Percentiles rank a stretch among this genome's conserved stretches.
phyloP scores from a whole-genome alignment of 192 early-diverging fungal genomes.

The Umbelopsis vinacea region DNA sequence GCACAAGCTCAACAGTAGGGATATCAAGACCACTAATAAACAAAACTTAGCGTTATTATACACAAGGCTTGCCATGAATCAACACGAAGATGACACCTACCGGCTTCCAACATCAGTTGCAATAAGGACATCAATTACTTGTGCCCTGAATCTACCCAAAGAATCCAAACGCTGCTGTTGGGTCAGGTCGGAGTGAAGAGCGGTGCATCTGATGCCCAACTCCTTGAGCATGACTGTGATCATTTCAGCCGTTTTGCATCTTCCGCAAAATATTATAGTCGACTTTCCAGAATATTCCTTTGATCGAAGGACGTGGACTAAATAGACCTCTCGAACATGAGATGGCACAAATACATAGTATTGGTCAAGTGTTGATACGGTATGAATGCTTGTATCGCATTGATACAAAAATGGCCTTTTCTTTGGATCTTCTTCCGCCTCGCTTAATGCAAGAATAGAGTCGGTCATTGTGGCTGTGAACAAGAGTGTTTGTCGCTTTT shows the following conservation, averaged over 20 bases:
- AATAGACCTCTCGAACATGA: slow-evolving; percentile 86
- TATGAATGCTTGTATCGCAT: slow-evolving; percentile 60
- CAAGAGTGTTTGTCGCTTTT: slow-evolving; percentile 88
- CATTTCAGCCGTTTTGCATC: slow-evolving; percentile 84
- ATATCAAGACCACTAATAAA: slow-evolving; percentile 91
- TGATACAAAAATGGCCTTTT: slow-evolving; percentile 59
- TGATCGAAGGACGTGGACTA: slow-evolving; percentile 78
- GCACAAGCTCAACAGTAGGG: slow-evolving; percentile 86
- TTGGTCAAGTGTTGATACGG: slow-evolving; percentile 88
- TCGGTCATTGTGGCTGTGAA: slow-evolving; percentile 98
- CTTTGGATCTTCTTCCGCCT: slow-evolving; percentile 43
- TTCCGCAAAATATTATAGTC: slow-evolving; percentile 91
- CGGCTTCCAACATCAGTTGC: slow-evolving; percentile 97
- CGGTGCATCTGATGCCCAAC: slow-evolving; percentile 88
- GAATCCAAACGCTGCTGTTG: slow-evolving; percentile 90
- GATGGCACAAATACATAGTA: slow-evolving; percentile 93
- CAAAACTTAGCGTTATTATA: background rate
- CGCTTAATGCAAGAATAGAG: slow-evolving; percentile 75
- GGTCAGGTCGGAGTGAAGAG: slow-evolving; percentile 92
- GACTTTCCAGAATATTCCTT: slow-evolving; percentile 76
- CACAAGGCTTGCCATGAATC: background rate
- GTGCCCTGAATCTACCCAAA: slow-evolving; percentile 89
- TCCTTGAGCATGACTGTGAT: slow-evolving; percentile 88
- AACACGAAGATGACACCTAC: slow-evolving; percentile 41
- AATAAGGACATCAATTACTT: slow-evolving; percentile 86